Conservation (phyloP, 345 rosid species). For the Combretum micranthum region DNA sequence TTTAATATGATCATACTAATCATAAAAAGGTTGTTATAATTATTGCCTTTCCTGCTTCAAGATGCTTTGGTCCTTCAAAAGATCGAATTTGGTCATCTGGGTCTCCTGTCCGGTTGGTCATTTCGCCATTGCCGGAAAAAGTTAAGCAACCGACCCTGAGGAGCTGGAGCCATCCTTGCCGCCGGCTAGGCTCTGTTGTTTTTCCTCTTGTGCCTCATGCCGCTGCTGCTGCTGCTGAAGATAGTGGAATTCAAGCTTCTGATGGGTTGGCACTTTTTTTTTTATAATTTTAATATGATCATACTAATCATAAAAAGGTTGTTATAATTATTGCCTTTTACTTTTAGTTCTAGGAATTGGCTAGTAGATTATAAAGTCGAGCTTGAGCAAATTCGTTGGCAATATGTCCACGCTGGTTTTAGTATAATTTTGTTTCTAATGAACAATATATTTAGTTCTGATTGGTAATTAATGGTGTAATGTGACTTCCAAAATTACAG, state of each 20-base stretch:
- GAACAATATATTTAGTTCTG: background rate
- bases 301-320: background rate
- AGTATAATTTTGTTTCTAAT: background rate
- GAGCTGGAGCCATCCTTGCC: conserved; percentile 9
- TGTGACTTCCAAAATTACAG: conserved; percentile 15
- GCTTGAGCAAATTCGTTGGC: background rate
- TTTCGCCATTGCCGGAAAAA: conserved; percentile 23
- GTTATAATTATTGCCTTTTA: background rate
- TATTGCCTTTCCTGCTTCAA: conserved; percentile 1
- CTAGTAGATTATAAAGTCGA: too few relatives aligned
- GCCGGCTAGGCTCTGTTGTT: conserved; percentile 15
- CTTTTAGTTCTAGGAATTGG: background rate
- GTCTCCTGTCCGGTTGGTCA: conserved; percentile 12
- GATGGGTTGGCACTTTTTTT: conserved; percentile 10
- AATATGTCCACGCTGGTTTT: too few relatives aligned
- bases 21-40: background rate
- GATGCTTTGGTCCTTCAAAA: conserved; percentile 3
- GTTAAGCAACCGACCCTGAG: conserved; percentile 9
- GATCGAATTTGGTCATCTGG: conserved; percentile 13
- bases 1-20: background rate
- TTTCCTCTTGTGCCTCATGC: conserved; percentile 20
- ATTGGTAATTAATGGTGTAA: too few relatives aligned
- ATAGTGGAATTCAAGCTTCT: conserved; percentile 19
- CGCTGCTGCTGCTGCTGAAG: conserved; percentile 40
- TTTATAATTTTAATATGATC: conserved; percentile 8